Percentiles rank a stretch among this genome's conserved stretches.
These are phyloP conservation scores for Candida sanyaensis DNA, from an alignment of 1,139 yeast species.

Conservation along the genomic window DNA sequence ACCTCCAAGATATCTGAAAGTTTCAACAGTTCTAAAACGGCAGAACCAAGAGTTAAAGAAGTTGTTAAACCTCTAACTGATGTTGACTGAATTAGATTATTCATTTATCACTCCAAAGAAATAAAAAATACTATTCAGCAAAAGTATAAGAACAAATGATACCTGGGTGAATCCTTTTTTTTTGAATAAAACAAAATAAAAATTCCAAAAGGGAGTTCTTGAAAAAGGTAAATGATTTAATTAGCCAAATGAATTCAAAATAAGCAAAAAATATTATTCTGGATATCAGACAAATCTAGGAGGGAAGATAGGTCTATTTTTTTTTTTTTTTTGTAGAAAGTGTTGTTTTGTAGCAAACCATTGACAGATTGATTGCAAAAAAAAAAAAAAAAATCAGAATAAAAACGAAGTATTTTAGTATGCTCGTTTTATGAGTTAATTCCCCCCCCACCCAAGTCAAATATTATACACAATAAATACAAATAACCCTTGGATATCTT, in stretches of 20 bases:
- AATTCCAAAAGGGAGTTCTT: too few species aligned
- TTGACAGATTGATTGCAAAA: constrained; percentile 5
- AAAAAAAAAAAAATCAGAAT: too few species aligned
- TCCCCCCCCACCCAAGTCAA: too few species aligned
- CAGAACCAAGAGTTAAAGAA: constrained; percentile 38
- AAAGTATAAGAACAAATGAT: too few species aligned
- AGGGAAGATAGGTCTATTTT: neutral
- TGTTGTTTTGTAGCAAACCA: neutral
- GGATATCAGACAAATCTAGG: neutral
- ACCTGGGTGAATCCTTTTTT: too few species aligned
- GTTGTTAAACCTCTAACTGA: constrained; percentile 44
- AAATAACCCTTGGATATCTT: too few species aligned
- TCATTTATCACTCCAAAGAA: constrained; percentile 4
- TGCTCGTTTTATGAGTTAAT: neutral
- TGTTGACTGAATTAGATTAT: constrained; percentile 38
- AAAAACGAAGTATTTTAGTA: neutral
- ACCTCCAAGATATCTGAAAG: constrained; percentile 34
- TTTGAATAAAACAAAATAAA: too few species aligned
- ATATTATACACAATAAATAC: too few species aligned
- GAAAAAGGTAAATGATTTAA: neutral
- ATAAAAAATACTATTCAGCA: neutral
- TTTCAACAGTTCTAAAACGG: constrained; percentile 39
- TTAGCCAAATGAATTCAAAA: neutral
- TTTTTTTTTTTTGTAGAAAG: neutral
- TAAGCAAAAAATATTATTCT: neutral